Conservation (phyloP, 352 stramenopile genomes). For the Pythium plurisporium region DNA sequence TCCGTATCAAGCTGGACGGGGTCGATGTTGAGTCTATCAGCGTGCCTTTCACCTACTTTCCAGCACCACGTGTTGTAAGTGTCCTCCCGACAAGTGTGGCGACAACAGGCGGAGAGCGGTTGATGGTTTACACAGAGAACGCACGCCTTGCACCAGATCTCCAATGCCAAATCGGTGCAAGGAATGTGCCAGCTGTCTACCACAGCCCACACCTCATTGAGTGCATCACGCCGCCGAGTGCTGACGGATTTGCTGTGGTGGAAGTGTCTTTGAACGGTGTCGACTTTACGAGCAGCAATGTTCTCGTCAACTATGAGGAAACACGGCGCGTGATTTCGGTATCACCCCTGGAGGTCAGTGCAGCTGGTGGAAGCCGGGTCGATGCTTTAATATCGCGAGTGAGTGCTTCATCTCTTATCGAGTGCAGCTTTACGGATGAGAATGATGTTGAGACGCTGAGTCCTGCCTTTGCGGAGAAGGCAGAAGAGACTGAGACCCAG, state of each 20-base stretch:
- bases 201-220: background rate
- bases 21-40: background rate
- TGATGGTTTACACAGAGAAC: slow-evolving; percentile 7
- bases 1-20: background rate
- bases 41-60: slow-evolving; percentile 1
- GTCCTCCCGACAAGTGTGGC: background rate
- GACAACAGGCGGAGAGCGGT: background rate
- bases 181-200: background rate
- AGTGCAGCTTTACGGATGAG: slow-evolving; percentile 9
- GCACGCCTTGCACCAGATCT: background rate
- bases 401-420: background rate
- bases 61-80: background rate
- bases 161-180: slow-evolving; percentile 4
- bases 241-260: slow-evolving; percentile 10
- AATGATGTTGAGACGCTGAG: background rate
- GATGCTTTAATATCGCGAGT: background rate
- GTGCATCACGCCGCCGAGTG: slow-evolving; percentile 7
- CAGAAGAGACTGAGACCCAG: background rate
- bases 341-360: background rate
- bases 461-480: background rate
- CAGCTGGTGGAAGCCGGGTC: slow-evolving; percentile 10
- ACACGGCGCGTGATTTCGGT: background rate
- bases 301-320: slow-evolving; percentile 12
- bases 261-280: slow-evolving; percentile 19
- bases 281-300: slow-evolving; percentile 8